Base-by-base conservation (phyloP, 208 protist species). In the Acanthamoeba sp. region DNA sequence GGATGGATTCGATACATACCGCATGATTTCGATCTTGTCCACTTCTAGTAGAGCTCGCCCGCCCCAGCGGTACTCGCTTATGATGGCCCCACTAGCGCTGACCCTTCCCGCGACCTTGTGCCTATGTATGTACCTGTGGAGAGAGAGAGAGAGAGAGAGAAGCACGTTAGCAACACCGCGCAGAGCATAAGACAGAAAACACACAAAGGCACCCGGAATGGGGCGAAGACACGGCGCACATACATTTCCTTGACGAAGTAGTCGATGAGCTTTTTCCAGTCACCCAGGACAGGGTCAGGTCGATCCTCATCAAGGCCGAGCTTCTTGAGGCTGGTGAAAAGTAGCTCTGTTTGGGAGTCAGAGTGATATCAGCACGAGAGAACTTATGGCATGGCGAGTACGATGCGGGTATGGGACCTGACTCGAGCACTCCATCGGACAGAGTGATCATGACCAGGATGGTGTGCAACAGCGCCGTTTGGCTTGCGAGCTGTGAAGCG, bases 191-290 rank as follows among this genome's bases (percentile, higher is more conserved):
- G 16, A 20, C 10, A 55, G 16, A 20, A 16, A 55, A 55, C 10
- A 55, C 6, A 55, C 48, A 16, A 69, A 69, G 4, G 4, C 6
- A 69, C n/a, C 59, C 52, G 10, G 42, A 48, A 48, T 3, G 42
- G 42, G 42, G 42, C 10, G 42, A 10, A 48, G 42, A 48, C 6
- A 48, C n/a, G 6, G 42, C 42, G 42, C 42, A 48, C 20, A 45
- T 93, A 93, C 89, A 82, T 55, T 57, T 93, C 89, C 42, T 93
- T 73, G 66, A 93, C 64, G 27, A 93, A 93, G 40, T 57, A 69
- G 27, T 73, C 57, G 18, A 93, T 82, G 12, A 93, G 64, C 48
- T 82, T 93, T 38, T 93, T 50, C 89, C 89, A 93, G 22, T 93
- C 89, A 27, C 36, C 22, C 66, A 93, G 34, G 29, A 93, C 50